Conservation (phyloP, 2,329 filamentous ascomycete genomes). For the Ceratocystis cubensis region DNA sequence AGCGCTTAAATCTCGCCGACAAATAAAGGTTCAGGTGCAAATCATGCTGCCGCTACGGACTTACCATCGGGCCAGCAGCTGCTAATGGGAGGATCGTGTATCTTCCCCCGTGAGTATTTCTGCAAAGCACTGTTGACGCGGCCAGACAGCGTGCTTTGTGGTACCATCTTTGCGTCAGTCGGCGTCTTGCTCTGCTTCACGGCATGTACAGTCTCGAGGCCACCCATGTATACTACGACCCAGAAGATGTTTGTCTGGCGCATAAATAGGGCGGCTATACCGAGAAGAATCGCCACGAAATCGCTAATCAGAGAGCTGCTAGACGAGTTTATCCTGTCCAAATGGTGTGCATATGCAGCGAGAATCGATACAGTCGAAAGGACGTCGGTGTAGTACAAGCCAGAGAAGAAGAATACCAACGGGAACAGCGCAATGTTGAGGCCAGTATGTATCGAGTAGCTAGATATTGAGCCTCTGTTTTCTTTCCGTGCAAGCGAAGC, state of each 20-base stretch:
- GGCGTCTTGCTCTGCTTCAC: constrained; percentile 33
- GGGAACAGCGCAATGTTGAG: constrained; percentile 79
- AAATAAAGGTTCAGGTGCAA: background rate
- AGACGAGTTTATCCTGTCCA: constrained; percentile 31
- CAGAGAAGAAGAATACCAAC: constrained; percentile 89
- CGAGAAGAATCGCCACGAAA: constrained; percentile 40
- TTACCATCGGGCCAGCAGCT: constrained; percentile 35
- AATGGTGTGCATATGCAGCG: constrained; percentile 49
- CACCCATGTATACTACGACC: constrained; percentile 68
- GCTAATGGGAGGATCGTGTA: constrained; percentile 43
- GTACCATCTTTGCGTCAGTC: constrained; percentile 17
- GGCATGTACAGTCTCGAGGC: constrained; percentile 41
- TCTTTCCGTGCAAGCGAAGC: constrained; percentile 21
- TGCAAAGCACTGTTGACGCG: constrained; percentile 31
- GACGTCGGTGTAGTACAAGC: constrained; percentile 88
- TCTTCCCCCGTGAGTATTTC: constrained; percentile 38
- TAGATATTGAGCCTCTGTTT: constrained; percentile 26
- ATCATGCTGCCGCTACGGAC: background rate
- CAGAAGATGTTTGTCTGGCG: constrained; percentile 96
- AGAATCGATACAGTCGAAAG: constrained; percentile 67
- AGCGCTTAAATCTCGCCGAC: constrained; percentile 18
- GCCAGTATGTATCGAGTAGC: constrained; percentile 46
- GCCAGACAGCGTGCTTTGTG: constrained; percentile 25
- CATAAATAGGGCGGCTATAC: constrained; percentile 58
- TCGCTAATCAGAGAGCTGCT: constrained; percentile 30